A percentile compares a stretch with the other conserved stretches of the same genome.
phyloP scores from a whole-genome alignment of 306 rosid species.

The Ormosia emarginata region DNA sequence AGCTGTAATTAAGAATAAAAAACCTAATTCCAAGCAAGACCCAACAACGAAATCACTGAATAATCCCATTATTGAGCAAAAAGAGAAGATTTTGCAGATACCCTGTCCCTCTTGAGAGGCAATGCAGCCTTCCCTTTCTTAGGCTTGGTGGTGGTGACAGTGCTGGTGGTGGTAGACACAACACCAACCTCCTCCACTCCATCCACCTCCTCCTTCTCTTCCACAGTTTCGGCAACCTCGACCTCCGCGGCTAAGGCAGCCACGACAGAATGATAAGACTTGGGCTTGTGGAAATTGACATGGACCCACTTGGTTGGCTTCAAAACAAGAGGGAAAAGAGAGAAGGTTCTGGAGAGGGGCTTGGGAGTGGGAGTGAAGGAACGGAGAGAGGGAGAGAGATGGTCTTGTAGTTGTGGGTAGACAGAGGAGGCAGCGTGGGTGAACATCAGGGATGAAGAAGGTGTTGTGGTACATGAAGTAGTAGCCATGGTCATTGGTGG shows the following conservation, averaged over 20 bases:
- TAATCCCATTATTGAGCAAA: background rate
- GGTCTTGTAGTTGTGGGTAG: conserved; percentile 33
- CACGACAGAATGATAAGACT: conserved; percentile 24
- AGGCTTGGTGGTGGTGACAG: conserved; percentile 46
- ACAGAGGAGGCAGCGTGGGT: conserved; percentile 19
- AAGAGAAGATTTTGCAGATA: conserved; percentile 21
- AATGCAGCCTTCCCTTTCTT: conserved; percentile 92
- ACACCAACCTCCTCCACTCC: conserved; percentile 15
- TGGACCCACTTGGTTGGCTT: conserved; percentile 30
- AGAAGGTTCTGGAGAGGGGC: conserved; percentile 37
- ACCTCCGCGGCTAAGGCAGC: conserved; percentile 63
- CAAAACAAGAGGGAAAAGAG: conserved; percentile 38
- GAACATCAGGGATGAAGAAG: conserved; percentile 62
- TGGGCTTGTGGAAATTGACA: conserved; percentile 15
- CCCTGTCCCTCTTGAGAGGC: conserved; percentile 88
- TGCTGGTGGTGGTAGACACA: background rate
- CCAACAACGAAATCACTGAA: background rate
- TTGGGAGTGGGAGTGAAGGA: conserved; percentile 39
- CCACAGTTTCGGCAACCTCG: conserved; percentile 47
- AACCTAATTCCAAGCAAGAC: conserved; percentile 20
- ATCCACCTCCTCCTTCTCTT: conserved; percentile 20
- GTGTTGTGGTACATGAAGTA: conserved; percentile 28
- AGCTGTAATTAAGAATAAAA: background rate
- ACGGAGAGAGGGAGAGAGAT: conserved; percentile 48
- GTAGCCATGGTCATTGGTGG: conserved; percentile 55